Conservation (phyloP, 1,284 basidiomycete genomes). For the Heterobasidion occidentale region DNA sequence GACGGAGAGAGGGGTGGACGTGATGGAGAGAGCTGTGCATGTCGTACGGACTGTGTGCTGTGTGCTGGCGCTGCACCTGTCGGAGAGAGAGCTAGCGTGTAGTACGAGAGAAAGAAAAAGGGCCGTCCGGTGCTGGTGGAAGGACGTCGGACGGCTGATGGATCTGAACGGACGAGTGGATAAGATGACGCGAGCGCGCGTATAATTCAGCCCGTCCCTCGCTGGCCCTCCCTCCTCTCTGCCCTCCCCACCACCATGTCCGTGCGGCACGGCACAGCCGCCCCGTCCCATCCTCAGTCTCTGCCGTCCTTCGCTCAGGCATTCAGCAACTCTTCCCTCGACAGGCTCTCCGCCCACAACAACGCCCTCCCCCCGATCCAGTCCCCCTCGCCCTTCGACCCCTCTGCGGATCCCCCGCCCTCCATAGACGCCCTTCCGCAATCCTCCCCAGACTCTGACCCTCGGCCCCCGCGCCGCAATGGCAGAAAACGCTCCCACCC, state of each 20-base stretch:
- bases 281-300: constrained; percentile 34
- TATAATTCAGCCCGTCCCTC: not conserved
- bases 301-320: constrained; percentile 71
- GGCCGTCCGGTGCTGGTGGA: too few relatives aligned
- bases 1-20: not conserved
- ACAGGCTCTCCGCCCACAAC: constrained; percentile 34
- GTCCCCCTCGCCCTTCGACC: constrained; percentile 24
- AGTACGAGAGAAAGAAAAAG: too few relatives aligned
- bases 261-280: constrained; percentile 18
- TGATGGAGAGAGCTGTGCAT: too few relatives aligned
- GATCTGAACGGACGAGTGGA: too few relatives aligned
- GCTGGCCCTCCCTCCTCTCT: not conserved
- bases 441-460: constrained; percentile 20
- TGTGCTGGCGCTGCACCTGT: too few relatives aligned
- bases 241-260: constrained; percentile 25
- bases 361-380: constrained; percentile 63
- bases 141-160: too few relatives aligned
- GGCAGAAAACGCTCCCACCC: constrained; percentile 40
- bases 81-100: too few relatives aligned
- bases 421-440: constrained; percentile 20
- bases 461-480: constrained; percentile 11
- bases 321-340: constrained; percentile 48
- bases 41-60: too few relatives aligned
- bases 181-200: too few relatives aligned
- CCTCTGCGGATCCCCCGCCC: constrained; percentile 27